Base-by-base conservation (phyloP, 176 grass and related monocot genomes). In the Cenchrus fungigraminus region DNA sequence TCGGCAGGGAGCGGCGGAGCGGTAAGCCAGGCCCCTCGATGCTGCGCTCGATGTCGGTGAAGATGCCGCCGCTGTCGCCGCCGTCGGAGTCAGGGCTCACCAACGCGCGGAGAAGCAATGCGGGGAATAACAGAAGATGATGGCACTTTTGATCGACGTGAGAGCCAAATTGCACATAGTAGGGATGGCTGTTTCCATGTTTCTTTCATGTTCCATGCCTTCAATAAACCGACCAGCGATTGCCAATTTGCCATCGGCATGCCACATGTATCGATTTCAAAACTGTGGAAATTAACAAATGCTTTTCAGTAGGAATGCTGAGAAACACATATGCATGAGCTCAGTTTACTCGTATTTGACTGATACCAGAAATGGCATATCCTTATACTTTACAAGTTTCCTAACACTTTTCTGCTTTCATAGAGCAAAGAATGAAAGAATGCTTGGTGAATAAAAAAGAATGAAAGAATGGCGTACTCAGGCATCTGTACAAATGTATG, bases 21-120 rank as follows among this genome's bases (percentile, higher is more conserved):
- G 47, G 84, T 47, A 91, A 87, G 89, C 43, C 77, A 7, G 54
- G 1, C 1, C 10, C 69, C 28, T 82, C 87, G 5, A 28, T 56
- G 53, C 61, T 65, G 55, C 49, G 45, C 22, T 75, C 83, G 12
- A 19, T 73, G 22, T 72, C 80, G 16, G 78, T 55, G 31, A 85
- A 79, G 79, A 74, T 95, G 78, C 95, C 92, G 55, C 87, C 87
- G 79, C 65, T 97, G 70, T 73, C 65, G 61, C 76, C 87, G 31
- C 95, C 88, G 37, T 90, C 84, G 43, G 89, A 90, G 50, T 90
- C 89, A n/a, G 87, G 89, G 89, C 80, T 87, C 74, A 31, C 43
- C 29, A 80, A 73, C 49, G 86, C 87, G 14, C 67, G 93, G 54
- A 68, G 66, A n/a, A 83, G 74, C 73, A 60, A 34, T 42, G 54